These are phyloP conservation scores for Citrus australasica DNA, from an alignment of 345 rosid species.

Conservation along the genomic window DNA sequence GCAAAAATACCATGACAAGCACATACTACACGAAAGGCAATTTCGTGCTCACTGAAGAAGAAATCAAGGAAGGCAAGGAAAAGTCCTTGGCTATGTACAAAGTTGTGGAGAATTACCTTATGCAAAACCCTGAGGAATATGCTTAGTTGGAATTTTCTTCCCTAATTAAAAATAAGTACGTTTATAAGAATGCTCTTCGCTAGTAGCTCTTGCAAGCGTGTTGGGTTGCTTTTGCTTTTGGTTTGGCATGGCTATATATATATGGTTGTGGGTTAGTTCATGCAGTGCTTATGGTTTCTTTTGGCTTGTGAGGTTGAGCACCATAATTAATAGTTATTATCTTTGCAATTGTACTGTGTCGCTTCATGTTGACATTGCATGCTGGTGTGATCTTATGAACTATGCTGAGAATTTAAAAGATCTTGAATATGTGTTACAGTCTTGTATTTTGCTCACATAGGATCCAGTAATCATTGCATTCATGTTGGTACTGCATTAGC, in stretches of 20 bases:
- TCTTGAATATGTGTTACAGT: too few species aligned
- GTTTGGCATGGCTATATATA: not conserved
- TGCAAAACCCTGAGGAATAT: slow-evolving; percentile 29
- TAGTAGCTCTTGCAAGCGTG: not conserved
- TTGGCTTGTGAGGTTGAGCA: too few species aligned
- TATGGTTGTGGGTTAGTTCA: too few species aligned
- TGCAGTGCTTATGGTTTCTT: too few species aligned
- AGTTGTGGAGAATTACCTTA: slow-evolving; percentile 30
- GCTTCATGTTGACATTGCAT: too few species aligned
- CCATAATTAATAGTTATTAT: too few species aligned
- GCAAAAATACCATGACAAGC: slow-evolving; percentile 31
- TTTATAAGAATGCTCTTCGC: not conserved
- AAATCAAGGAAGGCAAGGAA: slow-evolving; percentile 27
- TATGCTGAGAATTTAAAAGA: too few species aligned
- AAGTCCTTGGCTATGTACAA: slow-evolving; percentile 33
- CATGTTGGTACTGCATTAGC: too few species aligned
- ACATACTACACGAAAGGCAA: slow-evolving; percentile 30
- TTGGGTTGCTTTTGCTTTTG: not conserved
- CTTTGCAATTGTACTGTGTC: too few species aligned
- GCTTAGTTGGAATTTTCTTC: slow-evolving; percentile 4
- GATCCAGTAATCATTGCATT: too few species aligned
- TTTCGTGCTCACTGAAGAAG: slow-evolving; percentile 23
- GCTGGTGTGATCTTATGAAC: too few species aligned
- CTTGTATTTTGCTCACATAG: too few species aligned
- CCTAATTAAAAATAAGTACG: not conserved